Evolutionary conservation across 768 basidiomycete species (phyloP).

Genomic region (Pleurotus ostreatus): DNA sequence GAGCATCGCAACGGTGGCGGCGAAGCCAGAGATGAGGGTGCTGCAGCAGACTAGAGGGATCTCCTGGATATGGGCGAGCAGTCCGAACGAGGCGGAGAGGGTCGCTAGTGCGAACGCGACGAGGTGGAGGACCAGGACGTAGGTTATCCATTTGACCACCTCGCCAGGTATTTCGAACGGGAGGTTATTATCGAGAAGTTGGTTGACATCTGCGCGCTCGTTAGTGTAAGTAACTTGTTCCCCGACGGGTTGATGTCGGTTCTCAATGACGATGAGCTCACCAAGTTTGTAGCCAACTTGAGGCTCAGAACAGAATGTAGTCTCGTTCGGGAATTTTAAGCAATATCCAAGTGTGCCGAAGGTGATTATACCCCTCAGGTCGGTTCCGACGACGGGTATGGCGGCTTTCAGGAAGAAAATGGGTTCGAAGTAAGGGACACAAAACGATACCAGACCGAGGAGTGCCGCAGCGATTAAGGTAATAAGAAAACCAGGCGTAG

Average conservation of each 20-base stretch:
- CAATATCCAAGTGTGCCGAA: conserved; percentile 95
- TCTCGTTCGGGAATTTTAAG: conserved; percentile 47
- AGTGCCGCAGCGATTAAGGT: conserved; percentile 74
- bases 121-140: conserved; percentile 87
- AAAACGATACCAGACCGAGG: conserved; percentile 85
- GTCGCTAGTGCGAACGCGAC: conserved; percentile 77
- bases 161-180: conserved; percentile 73
- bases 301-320: conserved; percentile 68
- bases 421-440: conserved; percentile 84
- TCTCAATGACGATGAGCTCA: conserved; percentile 33
- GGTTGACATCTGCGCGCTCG: conserved; percentile 64
- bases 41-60: conserved; percentile 84
- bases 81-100: conserved; percentile 72
- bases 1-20: conserved; percentile 70
- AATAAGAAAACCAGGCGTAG: conserved; percentile 85
- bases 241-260: background rate
- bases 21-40: conserved; percentile 76
- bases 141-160: conserved; percentile 93
- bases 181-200: conserved; percentile 66
- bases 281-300: conserved; percentile 85
- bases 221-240: background rate
- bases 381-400: conserved; percentile 33
- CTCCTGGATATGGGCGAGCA: conserved; percentile 84
- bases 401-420: conserved; percentile 85
- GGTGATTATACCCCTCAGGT: conserved; percentile 58